phyloP scores from a whole-genome alignment of 805 yeast genomes.

The Saccharomyces kudriavzevii region DNA sequence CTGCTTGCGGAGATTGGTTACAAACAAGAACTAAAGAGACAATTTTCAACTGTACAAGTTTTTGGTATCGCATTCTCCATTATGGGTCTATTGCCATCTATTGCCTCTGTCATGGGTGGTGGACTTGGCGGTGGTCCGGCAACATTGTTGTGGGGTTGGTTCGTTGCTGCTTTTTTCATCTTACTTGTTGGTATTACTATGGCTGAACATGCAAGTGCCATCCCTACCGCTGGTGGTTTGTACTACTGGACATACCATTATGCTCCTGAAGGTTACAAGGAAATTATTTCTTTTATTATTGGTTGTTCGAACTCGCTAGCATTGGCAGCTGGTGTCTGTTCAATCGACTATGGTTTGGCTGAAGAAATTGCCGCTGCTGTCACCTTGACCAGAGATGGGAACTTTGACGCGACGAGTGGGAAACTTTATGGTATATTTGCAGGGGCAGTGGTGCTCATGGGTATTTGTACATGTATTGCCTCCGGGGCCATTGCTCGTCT shows the following conservation, averaged over 20 bases:
- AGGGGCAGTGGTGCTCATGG: conserved; percentile 49
- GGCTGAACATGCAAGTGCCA: conserved; percentile 59
- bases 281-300: conserved; percentile 51
- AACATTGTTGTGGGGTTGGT: conserved; percentile 65
- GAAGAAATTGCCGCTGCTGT: conserved; percentile 52
- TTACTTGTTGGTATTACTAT: conserved; percentile 51
- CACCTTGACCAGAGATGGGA: conserved; percentile 44
- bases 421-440: conserved; percentile 58
- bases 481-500: conserved; percentile 49
- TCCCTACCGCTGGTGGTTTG: conserved; percentile 71
- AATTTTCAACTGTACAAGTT: conserved; percentile 52
- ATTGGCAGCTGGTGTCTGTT: conserved; percentile 55
- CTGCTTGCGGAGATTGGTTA: conserved; percentile 45
- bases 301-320: conserved; percentile 66
- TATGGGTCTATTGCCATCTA: conserved; percentile 63
- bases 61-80: conserved; percentile 67
- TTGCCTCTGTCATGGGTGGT: conserved; percentile 45
- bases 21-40: conserved; percentile 57
- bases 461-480: conserved; percentile 45
- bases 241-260: conserved; percentile 63
- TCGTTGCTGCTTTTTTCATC: conserved; percentile 44
- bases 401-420: conserved; percentile 45
- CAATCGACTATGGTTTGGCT: conserved; percentile 64
- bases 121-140: conserved; percentile 59
- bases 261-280: conserved; percentile 46